These are phyloP conservation scores for Ziziphus jujuba DNA, from an alignment of 306 rosid genomes.

Conservation along the genomic window DNA sequence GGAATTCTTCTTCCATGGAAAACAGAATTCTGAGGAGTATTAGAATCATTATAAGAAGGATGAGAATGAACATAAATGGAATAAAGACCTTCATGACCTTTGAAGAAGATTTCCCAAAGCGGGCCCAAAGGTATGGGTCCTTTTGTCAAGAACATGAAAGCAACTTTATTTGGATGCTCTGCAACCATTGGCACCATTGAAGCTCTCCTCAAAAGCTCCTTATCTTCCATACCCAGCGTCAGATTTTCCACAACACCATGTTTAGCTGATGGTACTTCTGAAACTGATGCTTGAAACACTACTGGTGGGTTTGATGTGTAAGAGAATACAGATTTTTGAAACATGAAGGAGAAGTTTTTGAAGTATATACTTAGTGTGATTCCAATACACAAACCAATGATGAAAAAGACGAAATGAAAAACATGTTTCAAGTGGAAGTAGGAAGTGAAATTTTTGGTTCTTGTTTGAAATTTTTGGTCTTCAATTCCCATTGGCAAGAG, in stretches of 20 bases:
- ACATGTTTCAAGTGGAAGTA: slow-evolving; percentile 16
- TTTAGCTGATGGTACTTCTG: background rate
- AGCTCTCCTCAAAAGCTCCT: slow-evolving; percentile 44
- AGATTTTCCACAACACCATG: slow-evolving; percentile 1
- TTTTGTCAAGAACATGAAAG: slow-evolving; percentile 67
- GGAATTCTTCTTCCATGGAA: slow-evolving; percentile 53
- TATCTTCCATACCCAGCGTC: slow-evolving; percentile 42
- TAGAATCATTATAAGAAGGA: slow-evolving; percentile 38
- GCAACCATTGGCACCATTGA: slow-evolving; percentile 32
- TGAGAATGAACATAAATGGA: slow-evolving; percentile 53
- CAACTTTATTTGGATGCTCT: slow-evolving; percentile 32
- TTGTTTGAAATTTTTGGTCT: slow-evolving; percentile 18
- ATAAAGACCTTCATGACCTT: slow-evolving; percentile 43
- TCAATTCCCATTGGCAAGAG: slow-evolving; percentile 23
- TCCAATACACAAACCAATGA: slow-evolving; percentile 49
- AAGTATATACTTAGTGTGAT: slow-evolving; percentile 33
- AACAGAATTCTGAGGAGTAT: slow-evolving; percentile 33
- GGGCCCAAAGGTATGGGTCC: slow-evolving; percentile 47
- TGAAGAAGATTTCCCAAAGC: slow-evolving; percentile 61
- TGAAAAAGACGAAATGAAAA: slow-evolving; percentile 34
- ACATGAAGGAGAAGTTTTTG: slow-evolving; percentile 22
- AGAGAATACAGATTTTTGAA: slow-evolving; percentile 1
- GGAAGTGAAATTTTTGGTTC: slow-evolving; percentile 20
- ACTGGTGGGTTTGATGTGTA: slow-evolving; percentile 13
- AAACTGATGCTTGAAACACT: background rate